These are phyloP conservation scores for Phaseolus lunatus DNA, from an alignment of 306 rosid genomes.

Conservation along the genomic window DNA sequence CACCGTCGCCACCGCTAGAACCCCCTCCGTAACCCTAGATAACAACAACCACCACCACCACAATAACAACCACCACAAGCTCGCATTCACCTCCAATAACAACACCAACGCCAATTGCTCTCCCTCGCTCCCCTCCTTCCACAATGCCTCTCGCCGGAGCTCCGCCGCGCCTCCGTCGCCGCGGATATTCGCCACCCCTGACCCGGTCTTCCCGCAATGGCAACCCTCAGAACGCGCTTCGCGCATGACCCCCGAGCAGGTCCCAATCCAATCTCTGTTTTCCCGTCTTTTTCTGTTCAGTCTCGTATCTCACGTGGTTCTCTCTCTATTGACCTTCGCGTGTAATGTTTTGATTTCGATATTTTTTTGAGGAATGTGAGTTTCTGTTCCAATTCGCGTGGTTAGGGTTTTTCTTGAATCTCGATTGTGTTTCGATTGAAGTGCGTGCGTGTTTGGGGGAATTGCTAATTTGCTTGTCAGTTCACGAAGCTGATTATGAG, in stretches of 20 bases:
- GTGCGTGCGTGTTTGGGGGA: conserved; percentile 1
- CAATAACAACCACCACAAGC: conserved; percentile 48
- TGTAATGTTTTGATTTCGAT: conserved; percentile 15
- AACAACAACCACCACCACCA: conserved; percentile 44
- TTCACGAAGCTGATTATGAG: conserved; percentile 28
- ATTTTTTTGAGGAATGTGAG: background rate
- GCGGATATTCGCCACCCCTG: conserved; percentile 52
- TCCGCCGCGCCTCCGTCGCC: conserved; percentile 48
- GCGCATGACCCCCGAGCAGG: conserved; percentile 77
- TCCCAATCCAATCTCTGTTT: conserved; percentile 36
- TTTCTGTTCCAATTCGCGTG: background rate
- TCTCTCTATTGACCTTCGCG: background rate
- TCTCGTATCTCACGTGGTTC: background rate
- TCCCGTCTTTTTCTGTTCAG: background rate
- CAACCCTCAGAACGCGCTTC: conserved; percentile 88
- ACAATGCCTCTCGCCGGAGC: conserved; percentile 64
- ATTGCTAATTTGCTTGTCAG: background rate
- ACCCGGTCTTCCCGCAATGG: conserved; percentile 66
- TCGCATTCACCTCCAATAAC: conserved; percentile 53
- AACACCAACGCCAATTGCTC: conserved; percentile 5
- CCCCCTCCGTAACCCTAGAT: conserved; percentile 55
- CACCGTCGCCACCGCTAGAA: conserved; percentile 52
- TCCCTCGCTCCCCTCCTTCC: conserved; percentile 29
- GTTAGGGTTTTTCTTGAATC: conserved; percentile 42
- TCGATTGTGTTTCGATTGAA: conserved; percentile 15